Conservation (phyloP, 495 filamentous ascomycete genomes). For the Xeromyces bisporus region DNA sequence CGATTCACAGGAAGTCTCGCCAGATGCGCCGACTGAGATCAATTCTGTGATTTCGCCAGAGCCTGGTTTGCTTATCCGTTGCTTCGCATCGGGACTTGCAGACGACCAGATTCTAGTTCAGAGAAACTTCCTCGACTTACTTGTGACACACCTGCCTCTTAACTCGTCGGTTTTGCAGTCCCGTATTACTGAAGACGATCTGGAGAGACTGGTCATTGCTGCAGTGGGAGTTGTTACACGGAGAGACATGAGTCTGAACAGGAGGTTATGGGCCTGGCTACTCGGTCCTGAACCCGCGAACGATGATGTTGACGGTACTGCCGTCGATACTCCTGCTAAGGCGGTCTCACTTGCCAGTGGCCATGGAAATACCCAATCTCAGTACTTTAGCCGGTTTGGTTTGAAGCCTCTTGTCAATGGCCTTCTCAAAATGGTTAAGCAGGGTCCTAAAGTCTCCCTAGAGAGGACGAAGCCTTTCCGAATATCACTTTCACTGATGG, state of each 20-base stretch:
- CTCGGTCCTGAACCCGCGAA: constrained; percentile 59
- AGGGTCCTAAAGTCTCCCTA: constrained; percentile 32
- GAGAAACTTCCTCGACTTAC: constrained; percentile 78
- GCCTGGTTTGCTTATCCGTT: constrained; percentile 75
- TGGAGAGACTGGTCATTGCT: constrained; percentile 64
- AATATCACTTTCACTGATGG: constrained; percentile 89
- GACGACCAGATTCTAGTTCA: constrained; percentile 88
- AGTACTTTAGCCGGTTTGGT: constrained; percentile 71
- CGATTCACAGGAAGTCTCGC: constrained; percentile 9
- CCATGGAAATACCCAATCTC: constrained; percentile 30
- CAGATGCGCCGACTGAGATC: constrained; percentile 29
- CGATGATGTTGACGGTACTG: constrained; percentile 23
- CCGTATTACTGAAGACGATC: constrained; percentile 49
- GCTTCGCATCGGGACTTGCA: constrained; percentile 74
- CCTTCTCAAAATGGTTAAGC: constrained; percentile 59
- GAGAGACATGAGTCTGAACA: constrained; percentile 90
- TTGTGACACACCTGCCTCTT: constrained; percentile 84
- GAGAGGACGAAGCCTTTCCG: constrained; percentile 78
- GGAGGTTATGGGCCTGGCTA: constrained; percentile 92
- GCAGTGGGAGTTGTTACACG: constrained; percentile 71
- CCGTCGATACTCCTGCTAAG: constrained; percentile 30
- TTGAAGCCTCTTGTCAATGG: constrained; percentile 53
- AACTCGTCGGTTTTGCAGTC: constrained; percentile 67
- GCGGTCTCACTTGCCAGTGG: constrained; percentile 22
- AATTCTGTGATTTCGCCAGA: constrained; percentile 80